A percentile compares a stretch with the other conserved stretches of the same genome.
Evolutionary conservation across 176 grass and related monocot species (phyloP).

Genomic region (Raddia distichophylla): DNA sequence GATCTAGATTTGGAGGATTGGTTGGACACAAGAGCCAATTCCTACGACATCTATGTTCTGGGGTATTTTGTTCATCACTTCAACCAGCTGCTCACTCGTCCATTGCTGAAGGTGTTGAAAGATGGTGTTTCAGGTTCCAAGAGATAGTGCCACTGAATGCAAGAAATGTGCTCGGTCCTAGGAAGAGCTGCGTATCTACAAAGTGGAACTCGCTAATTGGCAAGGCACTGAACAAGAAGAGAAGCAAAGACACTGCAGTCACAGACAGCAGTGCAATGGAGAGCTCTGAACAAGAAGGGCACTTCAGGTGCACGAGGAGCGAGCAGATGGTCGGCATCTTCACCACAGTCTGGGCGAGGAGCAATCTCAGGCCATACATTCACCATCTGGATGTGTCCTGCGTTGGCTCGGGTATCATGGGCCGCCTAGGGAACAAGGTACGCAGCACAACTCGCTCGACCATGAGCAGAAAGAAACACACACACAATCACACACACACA

Average conservation of each 20-base stretch:
- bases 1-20: conserved; percentile 88
- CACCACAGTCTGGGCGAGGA: conserved; percentile 68
- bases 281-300: conserved; percentile 1
- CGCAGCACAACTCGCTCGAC: background rate
- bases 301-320: conserved; percentile 76
- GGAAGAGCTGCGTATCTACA: conserved; percentile 57
- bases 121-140: conserved; percentile 70
- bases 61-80: conserved; percentile 55
- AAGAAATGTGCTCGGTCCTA: conserved; percentile 89
- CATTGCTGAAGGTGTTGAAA: background rate
- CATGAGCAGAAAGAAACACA: background rate
- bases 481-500: too few relatives aligned
- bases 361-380: conserved; percentile 61
- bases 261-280: conserved; percentile 43
- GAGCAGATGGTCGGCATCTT: conserved; percentile 99
- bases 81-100: background rate
- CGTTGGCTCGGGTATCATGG: conserved; percentile 87
- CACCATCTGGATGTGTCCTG: conserved; percentile 65
- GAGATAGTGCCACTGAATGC: conserved; percentile 87
- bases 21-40: conserved; percentile 60
- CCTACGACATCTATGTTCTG: conserved; percentile 92
- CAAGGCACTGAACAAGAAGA: conserved; percentile 63
- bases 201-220: conserved; percentile 84
- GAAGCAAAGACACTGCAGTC: conserved; percentile 27
- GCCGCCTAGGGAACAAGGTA: conserved; percentile 97